A percentile compares a stretch with the other conserved stretches of the same genome.
phyloP scores from a whole-genome alignment of 1,284 basidiomycete species.

The Moniliella sp. region DNA sequence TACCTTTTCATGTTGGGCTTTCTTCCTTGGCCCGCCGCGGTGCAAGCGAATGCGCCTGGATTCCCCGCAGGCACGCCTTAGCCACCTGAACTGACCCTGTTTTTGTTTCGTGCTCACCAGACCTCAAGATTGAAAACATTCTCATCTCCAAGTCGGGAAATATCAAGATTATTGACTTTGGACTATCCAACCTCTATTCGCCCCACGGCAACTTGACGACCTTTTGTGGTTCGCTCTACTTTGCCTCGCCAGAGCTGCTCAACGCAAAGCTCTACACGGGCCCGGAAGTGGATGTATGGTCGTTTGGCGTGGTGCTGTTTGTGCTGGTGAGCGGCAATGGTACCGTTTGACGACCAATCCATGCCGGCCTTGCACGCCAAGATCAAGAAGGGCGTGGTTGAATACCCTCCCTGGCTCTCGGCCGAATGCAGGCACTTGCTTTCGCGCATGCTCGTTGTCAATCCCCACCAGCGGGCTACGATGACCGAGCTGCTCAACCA shows the following conservation, averaged over 20 bases:
- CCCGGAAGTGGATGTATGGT: constrained; percentile 96
- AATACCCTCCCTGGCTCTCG: constrained; percentile 89
- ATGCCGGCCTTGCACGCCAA: constrained; percentile 98
- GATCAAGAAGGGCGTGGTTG: constrained; percentile 87
- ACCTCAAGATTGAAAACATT: constrained; percentile 98
- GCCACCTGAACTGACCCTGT: not conserved
- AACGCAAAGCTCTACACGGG: constrained; percentile 91
- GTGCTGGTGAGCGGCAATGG: constrained; percentile 92
- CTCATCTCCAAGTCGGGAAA: constrained; percentile 93
- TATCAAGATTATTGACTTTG: constrained; percentile 99
- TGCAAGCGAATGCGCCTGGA: not conserved
- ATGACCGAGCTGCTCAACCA: constrained; percentile 69
- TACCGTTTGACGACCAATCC: constrained; percentile 93
- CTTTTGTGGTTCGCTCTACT: constrained; percentile 91
- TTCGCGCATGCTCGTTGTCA: constrained; percentile 85
- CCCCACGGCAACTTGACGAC: constrained; percentile 64
- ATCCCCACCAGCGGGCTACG: constrained; percentile 60
- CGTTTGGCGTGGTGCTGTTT: constrained; percentile 90
- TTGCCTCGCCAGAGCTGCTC: constrained; percentile 84
- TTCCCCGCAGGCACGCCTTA: constrained; percentile 1
- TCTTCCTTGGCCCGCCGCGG: not conserved
- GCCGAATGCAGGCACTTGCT: constrained; percentile 81
- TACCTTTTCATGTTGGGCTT: not conserved
- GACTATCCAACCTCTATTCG: constrained; percentile 85
- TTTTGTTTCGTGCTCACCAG: constrained; percentile 20